Percentiles rank a stretch among this genome's conserved stretches.
Evolutionary conservation across 2,329 filamentous ascomycete genomes (phyloP).

Genomic region (Aspergillus sp.): DNA sequence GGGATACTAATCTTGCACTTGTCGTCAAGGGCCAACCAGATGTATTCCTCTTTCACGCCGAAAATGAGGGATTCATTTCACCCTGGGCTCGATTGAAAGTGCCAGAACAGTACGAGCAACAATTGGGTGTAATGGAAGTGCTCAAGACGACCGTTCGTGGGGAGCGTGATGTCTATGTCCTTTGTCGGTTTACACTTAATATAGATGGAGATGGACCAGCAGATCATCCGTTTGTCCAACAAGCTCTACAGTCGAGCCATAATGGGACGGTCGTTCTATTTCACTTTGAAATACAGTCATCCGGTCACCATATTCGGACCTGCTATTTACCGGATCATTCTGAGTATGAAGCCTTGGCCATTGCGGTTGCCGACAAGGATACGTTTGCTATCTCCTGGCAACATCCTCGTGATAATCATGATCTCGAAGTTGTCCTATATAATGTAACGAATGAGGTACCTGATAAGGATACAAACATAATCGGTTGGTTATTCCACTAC

Average conservation of each 20-base stretch:
- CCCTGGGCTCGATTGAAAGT: conserved; percentile 13
- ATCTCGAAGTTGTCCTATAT: conserved; percentile 27
- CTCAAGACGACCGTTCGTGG: conserved; percentile 24
- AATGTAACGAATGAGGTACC: conserved; percentile 5
- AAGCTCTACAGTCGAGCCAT: conserved; percentile 19
- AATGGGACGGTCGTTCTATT: conserved; percentile 22
- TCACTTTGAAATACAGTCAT: conserved; percentile 16
- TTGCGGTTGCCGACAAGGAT: conserved; percentile 17
- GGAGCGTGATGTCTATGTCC: conserved; percentile 19
- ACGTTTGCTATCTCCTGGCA: conserved; percentile 35
- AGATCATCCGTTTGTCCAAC: conserved; percentile 27
- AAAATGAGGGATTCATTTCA: conserved; percentile 10
- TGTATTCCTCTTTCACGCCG: conserved; percentile 21
- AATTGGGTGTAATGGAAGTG: conserved; percentile 23
- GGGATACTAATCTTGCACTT: conserved; percentile 17
- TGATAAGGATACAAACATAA: conserved; percentile 6
- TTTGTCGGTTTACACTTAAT: conserved; percentile 27
- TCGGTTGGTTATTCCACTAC: conserved; percentile 13
- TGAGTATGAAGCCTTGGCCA: conserved; percentile 23
- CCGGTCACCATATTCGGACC: conserved; percentile 11
- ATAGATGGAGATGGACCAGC: conserved; percentile 11
- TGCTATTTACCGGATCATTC: conserved; percentile 23
- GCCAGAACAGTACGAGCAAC: conserved; percentile 16
- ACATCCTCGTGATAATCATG: conserved; percentile 12
- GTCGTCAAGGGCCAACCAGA: conserved; percentile 23